Percentiles rank a stretch among this genome's conserved stretches.
These are phyloP conservation scores for Adenanthera pavonina DNA, from an alignment of 306 rosid species.

Conservation along the genomic window DNA sequence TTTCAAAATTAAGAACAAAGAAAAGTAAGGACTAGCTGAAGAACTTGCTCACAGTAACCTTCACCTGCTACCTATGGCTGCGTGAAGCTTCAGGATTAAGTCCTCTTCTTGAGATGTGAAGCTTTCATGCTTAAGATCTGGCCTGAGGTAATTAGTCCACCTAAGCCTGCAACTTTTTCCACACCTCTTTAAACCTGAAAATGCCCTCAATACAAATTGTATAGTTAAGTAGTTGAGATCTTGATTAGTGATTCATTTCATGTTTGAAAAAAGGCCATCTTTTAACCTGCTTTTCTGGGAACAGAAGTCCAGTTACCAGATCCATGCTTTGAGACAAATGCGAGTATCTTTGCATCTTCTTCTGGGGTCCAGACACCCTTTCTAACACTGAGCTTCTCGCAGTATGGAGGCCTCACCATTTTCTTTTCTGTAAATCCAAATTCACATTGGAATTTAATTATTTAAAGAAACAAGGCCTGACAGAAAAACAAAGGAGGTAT, in stretches of 20 bases:
- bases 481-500: conserved; percentile 27
- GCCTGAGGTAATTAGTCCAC: conserved; percentile 61
- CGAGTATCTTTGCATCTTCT: conserved; percentile 68
- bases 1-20: neutral
- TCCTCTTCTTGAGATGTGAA: conserved; percentile 90
- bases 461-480: neutral
- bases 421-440: conserved; percentile 41
- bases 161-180: conserved; percentile 80
- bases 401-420: conserved; percentile 68
- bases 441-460: conserved; percentile 30
- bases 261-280: neutral
- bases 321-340: conserved; percentile 65
- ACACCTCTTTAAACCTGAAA: conserved; percentile 73
- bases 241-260: conserved; percentile 2
- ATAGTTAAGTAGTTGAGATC: conserved; percentile 29
- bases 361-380: conserved; percentile 58
- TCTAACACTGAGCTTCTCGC: conserved; percentile 63
- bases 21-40: neutral
- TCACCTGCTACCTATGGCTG: conserved; percentile 98
- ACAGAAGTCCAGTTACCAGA: conserved; percentile 64
- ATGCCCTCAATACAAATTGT: conserved; percentile 19
- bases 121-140: conserved; percentile 69
- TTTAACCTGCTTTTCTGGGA: conserved; percentile 72
- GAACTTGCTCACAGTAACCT: conserved; percentile 11
- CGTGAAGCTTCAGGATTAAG: conserved; percentile 81